A percentile compares a stretch with the other conserved stretches of the same genome.
Conservation (phyloP, 768 basidiomycete genomes). For the Hygrocybe coccinea region DNA sequence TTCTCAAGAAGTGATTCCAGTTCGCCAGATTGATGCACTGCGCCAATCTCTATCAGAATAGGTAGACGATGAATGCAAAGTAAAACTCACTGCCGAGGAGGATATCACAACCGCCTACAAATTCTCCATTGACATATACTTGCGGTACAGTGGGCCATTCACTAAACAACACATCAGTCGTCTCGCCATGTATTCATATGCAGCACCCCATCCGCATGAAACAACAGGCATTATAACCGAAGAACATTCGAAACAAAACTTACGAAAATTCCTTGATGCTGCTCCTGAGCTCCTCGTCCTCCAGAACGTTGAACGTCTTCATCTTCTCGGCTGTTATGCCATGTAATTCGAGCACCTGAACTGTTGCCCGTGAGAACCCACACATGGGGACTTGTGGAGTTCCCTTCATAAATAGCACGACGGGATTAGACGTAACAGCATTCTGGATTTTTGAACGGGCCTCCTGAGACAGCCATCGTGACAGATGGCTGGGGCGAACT, state of each 20-base stretch:
- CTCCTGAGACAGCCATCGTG: conserved; percentile 59
- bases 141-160: conserved; percentile 99
- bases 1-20: conserved; percentile 76
- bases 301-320: conserved; percentile 86
- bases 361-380: conserved; percentile 91
- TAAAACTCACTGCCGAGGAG: conserved; percentile 72
- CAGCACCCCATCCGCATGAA: too few species aligned
- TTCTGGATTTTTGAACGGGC: conserved; percentile 59
- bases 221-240: too few species aligned
- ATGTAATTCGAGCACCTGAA: conserved; percentile 84
- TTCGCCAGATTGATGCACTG: conserved; percentile 97
- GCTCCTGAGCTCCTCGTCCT: conserved; percentile 74
- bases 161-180: conserved; percentile 36
- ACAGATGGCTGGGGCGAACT: conserved; percentile 18
- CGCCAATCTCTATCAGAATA: conserved; percentile 1
- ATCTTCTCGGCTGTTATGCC: conserved; percentile 77
- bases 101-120: conserved; percentile 96
- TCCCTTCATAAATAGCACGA: conserved; percentile 99
- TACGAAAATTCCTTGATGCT: conserved; percentile 97
- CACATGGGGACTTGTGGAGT: conserved; percentile 82
- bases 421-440: conserved; percentile 68
- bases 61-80: conserved; percentile 2
- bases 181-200: too few species aligned
- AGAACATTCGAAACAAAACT: too few species aligned
- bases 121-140: conserved; percentile 90